Evolutionary conservation across 2,329 filamentous ascomycete genomes (phyloP), one percentile per base, ranked within the genome.

Genomic region (Nemania diffusa): DNA sequence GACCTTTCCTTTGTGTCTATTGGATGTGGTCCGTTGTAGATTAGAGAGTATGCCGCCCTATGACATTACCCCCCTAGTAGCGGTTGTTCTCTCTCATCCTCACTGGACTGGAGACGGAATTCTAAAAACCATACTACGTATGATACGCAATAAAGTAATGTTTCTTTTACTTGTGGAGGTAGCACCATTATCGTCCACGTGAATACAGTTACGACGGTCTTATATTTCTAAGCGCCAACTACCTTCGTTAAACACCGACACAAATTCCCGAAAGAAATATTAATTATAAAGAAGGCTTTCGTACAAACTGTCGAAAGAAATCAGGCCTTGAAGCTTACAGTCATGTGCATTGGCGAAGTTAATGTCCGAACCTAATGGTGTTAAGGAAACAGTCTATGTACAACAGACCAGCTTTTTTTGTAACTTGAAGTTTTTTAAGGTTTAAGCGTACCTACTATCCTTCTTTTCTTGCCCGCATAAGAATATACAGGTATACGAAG

Each of bases 101-200:
- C 27, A 53, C 44, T 24, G 11, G 3, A 37, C 26, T 34, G n/a
- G 46, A 57, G 62, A 65, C 15, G 46, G 42, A 29, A 48, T 51
- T 22, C n/a, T 22, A 27, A 57, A 46, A 58, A 27, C 29, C 40
- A 42, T 17, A 57, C 6, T 61, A 57, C 24, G 52, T 34, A 57
- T 57, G 57, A 63, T 58, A 62, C 27, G 24, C 32, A 68, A 64
- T 61, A 68, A 64, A 67, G 37, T 67, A 67, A 63, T 63, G 24
- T 52, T 63, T 59, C 46, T 1, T 34, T 60, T 27, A 51, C 15
- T 11, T 8, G 22, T 27, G 26, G 46, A 13, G 26, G n/a, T 44
- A 2, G 13, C 20, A 7, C 29, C 20, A 17, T 44, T 15, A 58
- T n/a, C n/a, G 26, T 55, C n/a, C 24, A 44, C 13, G 20, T 53